Evolutionary conservation across 306 rosid species (phyloP).

Genomic region (Malus domestica): DNA sequence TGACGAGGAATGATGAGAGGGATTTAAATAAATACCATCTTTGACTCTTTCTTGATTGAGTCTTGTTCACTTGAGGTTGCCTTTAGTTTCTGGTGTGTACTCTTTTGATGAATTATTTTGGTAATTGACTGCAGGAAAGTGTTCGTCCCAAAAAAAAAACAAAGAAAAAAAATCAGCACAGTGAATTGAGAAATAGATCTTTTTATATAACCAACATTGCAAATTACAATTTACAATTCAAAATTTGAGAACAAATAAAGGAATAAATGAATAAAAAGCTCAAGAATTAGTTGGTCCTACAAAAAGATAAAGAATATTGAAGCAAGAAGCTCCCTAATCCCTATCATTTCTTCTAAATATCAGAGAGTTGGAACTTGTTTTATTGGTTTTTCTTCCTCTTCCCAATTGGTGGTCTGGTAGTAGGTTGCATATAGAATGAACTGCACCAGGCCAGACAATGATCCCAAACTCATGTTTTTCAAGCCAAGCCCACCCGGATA

Average conservation of each 20-base stretch:
- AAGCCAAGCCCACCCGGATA: no score
- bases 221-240: neutral
- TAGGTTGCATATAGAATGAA: slow-evolving; percentile 33
- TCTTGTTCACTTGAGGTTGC: no score
- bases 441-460: slow-evolving; percentile 34
- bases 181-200: neutral
- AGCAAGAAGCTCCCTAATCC: no score
- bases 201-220: neutral
- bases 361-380: neutral
- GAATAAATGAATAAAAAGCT: neutral
- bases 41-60: no score
- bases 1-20: no score
- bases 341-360: no score
- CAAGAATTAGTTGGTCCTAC: neutral
- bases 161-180: neutral
- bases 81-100: no score
- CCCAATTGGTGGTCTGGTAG: slow-evolving; percentile 1
- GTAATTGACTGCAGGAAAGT: neutral
- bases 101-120: neutral
- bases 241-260: neutral
- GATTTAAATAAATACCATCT: no score
- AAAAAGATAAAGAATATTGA: neutral
- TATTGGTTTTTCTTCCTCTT: neutral
- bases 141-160: neutral
- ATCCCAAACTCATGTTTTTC: slow-evolving; percentile 13